Conservation (phyloP, 768 basidiomycete species). For the Lenzites betulinus region DNA sequence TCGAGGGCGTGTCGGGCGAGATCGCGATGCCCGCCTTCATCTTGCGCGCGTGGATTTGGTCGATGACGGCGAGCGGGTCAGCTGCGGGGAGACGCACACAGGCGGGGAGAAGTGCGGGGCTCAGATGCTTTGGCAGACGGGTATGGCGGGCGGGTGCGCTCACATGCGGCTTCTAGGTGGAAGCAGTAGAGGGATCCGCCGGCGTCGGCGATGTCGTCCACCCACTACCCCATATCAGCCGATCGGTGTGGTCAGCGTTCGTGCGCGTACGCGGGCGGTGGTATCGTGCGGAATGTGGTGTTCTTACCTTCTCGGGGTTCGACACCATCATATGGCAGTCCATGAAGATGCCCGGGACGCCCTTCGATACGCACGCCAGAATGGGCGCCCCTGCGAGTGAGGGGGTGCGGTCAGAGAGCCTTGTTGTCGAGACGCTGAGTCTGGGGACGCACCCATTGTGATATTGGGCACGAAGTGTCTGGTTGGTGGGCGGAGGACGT, state of each 20-base stretch:
- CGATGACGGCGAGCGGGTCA: constrained; percentile 75
- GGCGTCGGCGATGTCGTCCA: constrained; percentile 92
- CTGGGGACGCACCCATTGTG: constrained; percentile 75
- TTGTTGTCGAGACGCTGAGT: not conserved
- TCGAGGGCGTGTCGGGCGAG: constrained; percentile 90
- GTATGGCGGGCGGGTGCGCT: constrained; percentile 28
- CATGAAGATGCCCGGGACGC: constrained; percentile 96
- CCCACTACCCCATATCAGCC: constrained; percentile 64
- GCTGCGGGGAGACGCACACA: constrained; percentile 40
- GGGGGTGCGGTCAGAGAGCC: not conserved
- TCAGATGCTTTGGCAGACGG: not conserved
- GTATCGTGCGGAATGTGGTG: not conserved
- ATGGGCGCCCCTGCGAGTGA: constrained; percentile 74
- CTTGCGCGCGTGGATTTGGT: constrained; percentile 73
- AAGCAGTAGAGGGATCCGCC: constrained; percentile 96
- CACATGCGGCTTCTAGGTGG: constrained; percentile 92
- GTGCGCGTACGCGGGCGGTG: not conserved
- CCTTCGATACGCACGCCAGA: constrained; percentile 80
- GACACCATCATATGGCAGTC: constrained; percentile 99
- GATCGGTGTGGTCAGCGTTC: not conserved
- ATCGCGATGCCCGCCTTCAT: constrained; percentile 98
- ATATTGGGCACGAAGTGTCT: constrained; percentile 99
- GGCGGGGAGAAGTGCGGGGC: not conserved
- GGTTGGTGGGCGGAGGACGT: constrained; percentile 2
- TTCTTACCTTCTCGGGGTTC: constrained; percentile 78